Evolutionary conservation across 208 protist genomes (phyloP).

Genomic region (Trypanosoma caninum): DNA sequence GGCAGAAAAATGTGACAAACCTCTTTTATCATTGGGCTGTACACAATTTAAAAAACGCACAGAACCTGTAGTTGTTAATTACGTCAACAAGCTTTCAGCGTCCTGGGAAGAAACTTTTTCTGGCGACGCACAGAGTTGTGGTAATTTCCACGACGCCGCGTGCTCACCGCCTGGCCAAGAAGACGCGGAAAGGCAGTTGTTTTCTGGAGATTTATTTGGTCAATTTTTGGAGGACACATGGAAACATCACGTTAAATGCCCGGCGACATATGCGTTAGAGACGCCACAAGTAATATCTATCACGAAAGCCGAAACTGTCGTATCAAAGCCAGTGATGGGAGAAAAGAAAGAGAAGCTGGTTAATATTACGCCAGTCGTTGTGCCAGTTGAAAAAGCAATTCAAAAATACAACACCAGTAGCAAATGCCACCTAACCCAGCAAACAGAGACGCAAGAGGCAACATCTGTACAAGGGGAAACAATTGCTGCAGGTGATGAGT

Average conservation of each 20-base stretch:
- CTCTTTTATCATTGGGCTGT: background rate
- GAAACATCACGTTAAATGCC: background rate
- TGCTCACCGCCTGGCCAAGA: background rate
- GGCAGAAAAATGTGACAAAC: background rate
- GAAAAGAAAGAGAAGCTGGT: background rate
- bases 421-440: background rate
- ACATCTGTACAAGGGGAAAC: background rate
- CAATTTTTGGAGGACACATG: background rate
- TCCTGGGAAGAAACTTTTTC: slow-evolving; percentile 18
- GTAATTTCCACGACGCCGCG: background rate
- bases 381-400: background rate
- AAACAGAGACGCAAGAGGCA: background rate
- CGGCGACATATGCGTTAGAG: background rate
- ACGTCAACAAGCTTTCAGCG: slow-evolving; percentile 13
- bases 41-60: background rate
- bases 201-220: slow-evolving; percentile 11
- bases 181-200: background rate
- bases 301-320: slow-evolving; percentile 10
- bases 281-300: background rate
- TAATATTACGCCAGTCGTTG: background rate
- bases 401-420: background rate
- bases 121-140: background rate
- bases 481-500: background rate
- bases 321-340: slow-evolving; percentile 1
- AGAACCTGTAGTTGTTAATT: slow-evolving; percentile 21